Percentiles rank a stretch among this genome's conserved stretches.
Evolutionary conservation across 148 eudicot genomes (phyloP).

Genomic region (Rhododendron ferrugineum): DNA sequence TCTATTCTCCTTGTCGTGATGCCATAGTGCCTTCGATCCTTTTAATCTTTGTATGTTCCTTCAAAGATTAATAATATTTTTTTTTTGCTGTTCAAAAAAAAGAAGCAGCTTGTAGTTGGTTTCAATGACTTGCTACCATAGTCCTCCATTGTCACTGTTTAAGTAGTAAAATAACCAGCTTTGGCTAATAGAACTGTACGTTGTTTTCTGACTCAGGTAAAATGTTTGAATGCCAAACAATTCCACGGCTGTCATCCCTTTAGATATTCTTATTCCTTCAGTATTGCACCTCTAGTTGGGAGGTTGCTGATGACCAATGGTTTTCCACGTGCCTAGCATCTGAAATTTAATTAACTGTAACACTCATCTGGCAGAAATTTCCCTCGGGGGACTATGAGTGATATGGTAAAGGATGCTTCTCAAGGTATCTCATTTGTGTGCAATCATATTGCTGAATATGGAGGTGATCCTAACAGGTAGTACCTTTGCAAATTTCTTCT

Average conservation of each 20-base stretch:
- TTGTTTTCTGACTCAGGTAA: neutral
- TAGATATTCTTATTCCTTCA: conserved; percentile 1
- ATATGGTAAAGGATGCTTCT: conserved; percentile 93
- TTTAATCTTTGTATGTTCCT: no score
- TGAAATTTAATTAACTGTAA: neutral
- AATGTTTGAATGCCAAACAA: neutral
- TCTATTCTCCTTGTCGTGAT: no score
- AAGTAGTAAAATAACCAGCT: neutral
- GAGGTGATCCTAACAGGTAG: conserved; percentile 95
- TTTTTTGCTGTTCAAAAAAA: no score
- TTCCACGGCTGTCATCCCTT: neutral
- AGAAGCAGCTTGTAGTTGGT: neutral
- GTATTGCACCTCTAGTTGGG: conserved; percentile 1
- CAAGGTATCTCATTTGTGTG: conserved; percentile 87
- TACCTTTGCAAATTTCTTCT: neutral
- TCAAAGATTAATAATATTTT: no score
- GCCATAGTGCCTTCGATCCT: no score
- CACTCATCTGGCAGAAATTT: conserved; percentile 54
- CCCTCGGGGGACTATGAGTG: conserved; percentile 88
- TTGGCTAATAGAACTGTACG: neutral
- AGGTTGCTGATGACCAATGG: neutral
- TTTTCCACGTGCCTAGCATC: neutral
- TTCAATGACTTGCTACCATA: neutral
- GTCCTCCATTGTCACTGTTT: neutral
- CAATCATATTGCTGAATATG: conserved; percentile 85